Base-by-base conservation (phyloP, 2,329 filamentous ascomycete genomes). In the Calycina herbarum region DNA sequence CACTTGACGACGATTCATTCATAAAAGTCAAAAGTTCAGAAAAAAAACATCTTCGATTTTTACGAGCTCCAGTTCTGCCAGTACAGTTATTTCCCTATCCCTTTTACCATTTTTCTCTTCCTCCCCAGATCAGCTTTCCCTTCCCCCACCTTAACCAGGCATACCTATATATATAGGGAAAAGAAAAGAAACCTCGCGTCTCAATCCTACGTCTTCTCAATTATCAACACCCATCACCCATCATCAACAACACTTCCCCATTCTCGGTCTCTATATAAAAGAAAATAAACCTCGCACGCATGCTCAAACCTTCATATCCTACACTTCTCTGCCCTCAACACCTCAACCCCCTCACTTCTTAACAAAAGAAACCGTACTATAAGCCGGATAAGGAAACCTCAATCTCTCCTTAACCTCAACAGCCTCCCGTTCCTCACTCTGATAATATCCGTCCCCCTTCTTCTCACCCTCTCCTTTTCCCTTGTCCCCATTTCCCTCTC, bases 301-400 rank as follows among this genome's bases (percentile, higher is more conserved):
- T 15, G 10, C 10, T 35, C 10, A 7, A 35, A 35, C 33, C 35
- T 7, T 4, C 31, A 33, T 33, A 8, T 6, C 31, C 4, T 33
- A 33, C 31, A 33, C 31, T 33, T 33, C 45, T 24, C 45, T 10
- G 6, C n/a, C 42, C 17, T 13, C 35, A 38, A 38, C 7, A 13
- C 10, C 17, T 20, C 2, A 7, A 7, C 5, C n/a, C 7, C n/a
- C n/a, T 51, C 45, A 51, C 45, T 51, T 51, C 45, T 51, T 51
- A 51, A 51, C 45, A 51, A 51, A 51, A 51, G n/a, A 15, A 15
- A 51, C 45, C n/a, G 45, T 51, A 24, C n/a, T 51, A 24, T 51
- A 51, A 20, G 45, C 45, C 5, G 45, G 45, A 51, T 51, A 51
- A 51, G 45, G 45, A 24, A 51, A 51, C 7, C 45, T 51, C 45